Conservation (phyloP, 1,139 yeast species). For the Blastobotrys capitulatus region DNA sequence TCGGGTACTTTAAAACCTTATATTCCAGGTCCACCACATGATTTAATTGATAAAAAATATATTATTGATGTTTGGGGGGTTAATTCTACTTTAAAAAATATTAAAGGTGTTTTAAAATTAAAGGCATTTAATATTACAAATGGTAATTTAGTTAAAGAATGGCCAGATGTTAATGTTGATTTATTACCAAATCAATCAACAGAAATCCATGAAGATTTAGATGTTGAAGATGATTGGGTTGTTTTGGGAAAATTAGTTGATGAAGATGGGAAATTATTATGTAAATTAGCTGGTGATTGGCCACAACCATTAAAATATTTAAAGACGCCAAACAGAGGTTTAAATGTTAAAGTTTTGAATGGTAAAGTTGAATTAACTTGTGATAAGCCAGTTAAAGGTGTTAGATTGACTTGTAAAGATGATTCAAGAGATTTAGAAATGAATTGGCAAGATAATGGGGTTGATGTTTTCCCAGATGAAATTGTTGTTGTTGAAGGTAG, state of each 20-base stretch:
- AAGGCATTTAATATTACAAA: slow-evolving; percentile 33
- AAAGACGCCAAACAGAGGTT: slow-evolving; percentile 28
- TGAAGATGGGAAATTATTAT: slow-evolving; percentile 8
- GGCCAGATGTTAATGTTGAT: slow-evolving; percentile 18
- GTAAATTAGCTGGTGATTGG: slow-evolving; percentile 43
- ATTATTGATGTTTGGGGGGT: slow-evolving; percentile 43
- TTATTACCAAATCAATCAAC: slow-evolving; percentile 37
- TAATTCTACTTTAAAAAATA: slow-evolving; percentile 29
- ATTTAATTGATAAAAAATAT: slow-evolving; percentile 26
- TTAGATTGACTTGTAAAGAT: slow-evolving; percentile 26
- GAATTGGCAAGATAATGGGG: slow-evolving; percentile 39
- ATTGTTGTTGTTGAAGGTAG: slow-evolving; percentile 17
- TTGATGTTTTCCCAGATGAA: slow-evolving; percentile 42
- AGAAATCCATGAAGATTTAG: slow-evolving; percentile 26
- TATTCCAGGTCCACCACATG: slow-evolving; percentile 23
- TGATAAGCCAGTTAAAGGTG: slow-evolving; percentile 41
- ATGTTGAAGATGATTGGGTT: slow-evolving; percentile 26
- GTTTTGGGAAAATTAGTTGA: slow-evolving; percentile 21
- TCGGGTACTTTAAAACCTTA: slow-evolving; percentile 14
- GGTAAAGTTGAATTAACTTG: slow-evolving; percentile 22
- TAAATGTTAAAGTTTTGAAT: slow-evolving; percentile 14
- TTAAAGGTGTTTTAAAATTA: slow-evolving; percentile 30
- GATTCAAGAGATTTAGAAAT: slow-evolving; percentile 13
- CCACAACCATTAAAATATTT: slow-evolving; percentile 49
- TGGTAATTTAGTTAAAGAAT: slow-evolving; percentile 29